Evolutionary conservation across 768 basidiomycete species (phyloP), one percentile per base, ranked within the genome.

Genomic region (Leccinum boreale): DNA sequence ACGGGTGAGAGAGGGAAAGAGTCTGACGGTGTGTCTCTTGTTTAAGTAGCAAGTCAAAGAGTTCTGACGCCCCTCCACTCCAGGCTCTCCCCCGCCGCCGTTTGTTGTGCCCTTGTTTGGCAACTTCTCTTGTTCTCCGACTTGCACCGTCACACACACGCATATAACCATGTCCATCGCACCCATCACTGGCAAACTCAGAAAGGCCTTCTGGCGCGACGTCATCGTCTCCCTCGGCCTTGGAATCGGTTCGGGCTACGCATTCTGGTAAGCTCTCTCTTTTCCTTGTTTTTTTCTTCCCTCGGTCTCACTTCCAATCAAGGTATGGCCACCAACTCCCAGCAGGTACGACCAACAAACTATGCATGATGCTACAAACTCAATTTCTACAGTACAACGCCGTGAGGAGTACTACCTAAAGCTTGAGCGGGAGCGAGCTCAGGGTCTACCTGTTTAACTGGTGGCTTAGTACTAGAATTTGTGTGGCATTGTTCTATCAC

Each of bases 111-210:
- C 58, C 58, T 69, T 71, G 65, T 74, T 68, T 69, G 70, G 69
- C 57, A 60, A 33, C 58, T 62, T 48, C 50, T 39, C 50, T 15
- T 36, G 45, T 36, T 19, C 60, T 65, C 71, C 69, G 73, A 63
- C 64, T 66, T 60, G 55, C 52, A 70, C 70, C 70, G 66, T 65
- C 67, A 56, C n/a, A 44, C 51, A 73, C 64, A 58, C 31, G 31
- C 31, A 31, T 31, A 31, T 12, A 31, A 4, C 11, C 31, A 93
- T 93, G 90, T 73, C 90, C 69, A 89, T 96, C 72, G 87, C 91
- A 60, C 93, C 94, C 65, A 94, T 96, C 75, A 90, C 90, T 52
- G 94, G 94, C 73, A 93, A 85, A 78, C 89, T 95, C 77, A 90
- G 94, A 78, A 96, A 95, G 77, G 81, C 86, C 67, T 85, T 95